Evolutionary conservation across 805 yeast genomes (phyloP), one percentile per base, ranked within the genome.

Genomic region (Cyberlindnera americana): DNA sequence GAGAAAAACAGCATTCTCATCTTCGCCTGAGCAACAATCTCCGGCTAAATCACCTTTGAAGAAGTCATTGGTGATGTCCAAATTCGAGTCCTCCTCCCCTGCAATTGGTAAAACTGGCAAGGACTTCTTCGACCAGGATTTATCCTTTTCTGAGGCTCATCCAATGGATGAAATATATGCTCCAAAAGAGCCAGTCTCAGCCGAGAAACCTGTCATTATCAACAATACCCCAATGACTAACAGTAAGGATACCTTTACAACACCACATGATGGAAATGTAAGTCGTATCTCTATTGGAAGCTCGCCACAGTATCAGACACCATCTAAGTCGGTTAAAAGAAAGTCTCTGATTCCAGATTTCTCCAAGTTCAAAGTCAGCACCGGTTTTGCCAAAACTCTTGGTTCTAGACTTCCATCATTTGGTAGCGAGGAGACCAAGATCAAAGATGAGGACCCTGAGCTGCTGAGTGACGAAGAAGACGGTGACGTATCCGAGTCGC

Each of bases 321-420:
- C 51, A 4, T 26, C 46, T 4, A 44, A 38, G 24, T 16, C 44
- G 1, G 22, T 44, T 5, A 50, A 51, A 16, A 56, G 62, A 41
- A 54, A 36, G 42, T 51, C 58, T 1, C 27, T 55, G 11, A 46
- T 65, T 2, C 64, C 69, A 8, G 64, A 60, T 44, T 42, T 64
- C 14, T 44, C 53, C 4, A 58, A 58, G 27, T 43, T 64, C 33
- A 64, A 57, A 13, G 59, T 62, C 8, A 59, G 65, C 15, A 37
- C 55, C 2, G 63, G 55, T 7, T 62, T 70, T 42, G 70, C 71
- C 2, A 53, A 67, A 19, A 62, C 62, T 31, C 25, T 31, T 21
- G 26, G 34, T 19, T 31, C 34, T 26, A 31, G 11, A 13, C 17
- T 31, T 14, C 34, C 34, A 14, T 31, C 34, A 3, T 14, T 30